Evolutionary conservation across 176 grass and related monocot species (phyloP).

Genomic region (Paspalum notatum): DNA sequence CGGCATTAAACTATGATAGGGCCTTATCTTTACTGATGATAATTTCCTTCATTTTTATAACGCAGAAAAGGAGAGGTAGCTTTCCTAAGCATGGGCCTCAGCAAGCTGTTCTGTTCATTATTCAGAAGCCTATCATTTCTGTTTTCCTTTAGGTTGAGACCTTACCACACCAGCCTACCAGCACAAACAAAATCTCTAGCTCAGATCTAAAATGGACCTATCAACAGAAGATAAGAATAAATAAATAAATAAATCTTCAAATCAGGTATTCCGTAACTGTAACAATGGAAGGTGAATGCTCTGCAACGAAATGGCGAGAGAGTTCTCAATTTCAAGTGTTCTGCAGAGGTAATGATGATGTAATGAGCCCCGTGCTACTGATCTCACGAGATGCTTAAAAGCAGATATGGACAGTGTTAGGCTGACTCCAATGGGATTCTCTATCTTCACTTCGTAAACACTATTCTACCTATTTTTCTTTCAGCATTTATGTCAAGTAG

Average conservation of each 20-base stretch:
- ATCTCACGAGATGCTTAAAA: not conserved
- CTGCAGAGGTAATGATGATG: not conserved
- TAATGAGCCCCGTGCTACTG: not conserved
- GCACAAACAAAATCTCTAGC: conserved; percentile 15
- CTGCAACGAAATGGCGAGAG: not conserved
- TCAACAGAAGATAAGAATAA: not conserved
- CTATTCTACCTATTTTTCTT: too few relatives aligned
- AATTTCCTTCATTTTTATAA: conserved; percentile 16
- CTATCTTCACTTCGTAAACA: too few relatives aligned
- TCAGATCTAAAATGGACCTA: conserved; percentile 25
- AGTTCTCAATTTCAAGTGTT: not conserved
- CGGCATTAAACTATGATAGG: conserved; percentile 47
- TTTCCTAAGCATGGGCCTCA: conserved; percentile 48
- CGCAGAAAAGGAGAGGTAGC: conserved; percentile 2
- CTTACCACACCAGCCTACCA: conserved; percentile 27
- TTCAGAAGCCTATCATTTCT: conserved; percentile 35
- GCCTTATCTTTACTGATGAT: conserved; percentile 33
- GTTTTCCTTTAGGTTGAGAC: conserved; percentile 3
- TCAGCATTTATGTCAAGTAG: too few relatives aligned
- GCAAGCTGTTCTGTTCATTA: conserved; percentile 29
- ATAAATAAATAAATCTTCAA: not conserved
- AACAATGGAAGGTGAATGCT: not conserved
- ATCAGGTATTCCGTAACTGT: not conserved
- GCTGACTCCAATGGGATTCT: too few relatives aligned
- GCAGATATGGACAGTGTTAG: not conserved